Base-by-base conservation (phyloP, 1,284 basidiomycete genomes). In the Ustilago shanxiensis region DNA sequence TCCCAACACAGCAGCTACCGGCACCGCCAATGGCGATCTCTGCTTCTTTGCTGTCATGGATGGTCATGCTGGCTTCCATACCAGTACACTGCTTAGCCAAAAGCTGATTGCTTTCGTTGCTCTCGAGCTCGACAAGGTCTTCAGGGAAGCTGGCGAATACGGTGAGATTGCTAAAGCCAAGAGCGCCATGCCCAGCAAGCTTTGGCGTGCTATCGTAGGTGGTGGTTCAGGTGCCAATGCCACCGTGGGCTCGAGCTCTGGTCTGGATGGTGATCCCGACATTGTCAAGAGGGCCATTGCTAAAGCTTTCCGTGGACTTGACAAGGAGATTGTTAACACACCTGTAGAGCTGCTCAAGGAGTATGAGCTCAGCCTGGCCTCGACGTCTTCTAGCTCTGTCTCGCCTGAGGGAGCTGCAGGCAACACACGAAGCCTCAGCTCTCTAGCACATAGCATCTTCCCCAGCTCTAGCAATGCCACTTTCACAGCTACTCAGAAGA, bases 31-130 rank as follows among this genome's bases (percentile, higher is more conserved):
- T 39, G 80, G 80, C 10, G 80, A 82, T 54, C 70, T 82, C 24
- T 82, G 80, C 55, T 92, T 96, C 86, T 95, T 94, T 80, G 89
- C 93, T 1, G 91, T 97, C 29, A 92, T 95, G 90, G 97, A 99
- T 83, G 97, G 97, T 1, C 97, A 99, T 85, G 89, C 91, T 1
- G 97, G 95, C 1, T 89, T 83, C 74, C 90, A 94, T 64, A 99
- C 97, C 1, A 95, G 93, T 5, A 90, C 91, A 65, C 89, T 98
- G 31, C 91, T 99, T 33, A 92, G 93, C 2, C 91, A 92, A 60
- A 90, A 93, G 66, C 90, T 99, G 67, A 93, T 98, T 71, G 93
- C 93, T 35, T 92, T 93, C 13, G 91, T 98, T 55, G 91, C 92
- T 0, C 88, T 94, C 54, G 92, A 96, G 82, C 90, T 99, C 29